Evolutionary conservation across 441 rosid genomes (phyloP).

Genomic region (Daphne laureola): DNA sequence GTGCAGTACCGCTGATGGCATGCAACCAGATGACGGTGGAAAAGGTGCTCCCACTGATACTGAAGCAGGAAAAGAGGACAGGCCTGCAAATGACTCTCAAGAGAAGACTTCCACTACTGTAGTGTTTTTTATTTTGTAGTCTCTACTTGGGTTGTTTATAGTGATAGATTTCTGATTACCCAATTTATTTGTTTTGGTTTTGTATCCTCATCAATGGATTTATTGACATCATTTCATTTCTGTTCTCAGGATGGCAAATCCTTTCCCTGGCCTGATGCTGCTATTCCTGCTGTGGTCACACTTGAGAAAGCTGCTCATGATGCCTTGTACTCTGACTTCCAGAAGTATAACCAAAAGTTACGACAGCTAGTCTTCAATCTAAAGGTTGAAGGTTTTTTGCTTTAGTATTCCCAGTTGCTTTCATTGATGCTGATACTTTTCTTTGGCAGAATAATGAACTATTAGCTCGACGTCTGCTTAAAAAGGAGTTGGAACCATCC

Average conservation of each 20-base stretch:
- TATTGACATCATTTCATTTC: constrained; percentile 5
- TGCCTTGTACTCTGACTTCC: constrained; percentile 62
- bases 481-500: constrained; percentile 71
- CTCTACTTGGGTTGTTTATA: neutral
- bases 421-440: neutral
- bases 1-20: constrained; percentile 37
- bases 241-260: constrained; percentile 36
- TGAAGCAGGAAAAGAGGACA: constrained; percentile 18
- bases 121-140: constrained; percentile 1
- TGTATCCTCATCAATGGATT: neutral
- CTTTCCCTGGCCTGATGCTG: constrained; percentile 87
- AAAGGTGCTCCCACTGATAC: constrained; percentile 29
- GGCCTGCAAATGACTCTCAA: constrained; percentile 34
- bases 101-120: constrained; percentile 38
- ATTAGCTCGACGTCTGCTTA: constrained; percentile 71
- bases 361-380: constrained; percentile 78
- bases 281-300: constrained; percentile 64
- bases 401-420: neutral
- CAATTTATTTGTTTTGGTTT: constrained; percentile 2
- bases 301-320: constrained; percentile 86
- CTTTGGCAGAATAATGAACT: constrained; percentile 45
- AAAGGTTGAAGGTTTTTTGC: constrained; percentile 40
- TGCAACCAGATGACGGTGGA: constrained; percentile 29
- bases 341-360: constrained; percentile 85
- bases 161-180: neutral